phyloP scores from a whole-genome alignment of 2,329 filamentous ascomycete genomes.

The Colletotrichum sp. region DNA sequence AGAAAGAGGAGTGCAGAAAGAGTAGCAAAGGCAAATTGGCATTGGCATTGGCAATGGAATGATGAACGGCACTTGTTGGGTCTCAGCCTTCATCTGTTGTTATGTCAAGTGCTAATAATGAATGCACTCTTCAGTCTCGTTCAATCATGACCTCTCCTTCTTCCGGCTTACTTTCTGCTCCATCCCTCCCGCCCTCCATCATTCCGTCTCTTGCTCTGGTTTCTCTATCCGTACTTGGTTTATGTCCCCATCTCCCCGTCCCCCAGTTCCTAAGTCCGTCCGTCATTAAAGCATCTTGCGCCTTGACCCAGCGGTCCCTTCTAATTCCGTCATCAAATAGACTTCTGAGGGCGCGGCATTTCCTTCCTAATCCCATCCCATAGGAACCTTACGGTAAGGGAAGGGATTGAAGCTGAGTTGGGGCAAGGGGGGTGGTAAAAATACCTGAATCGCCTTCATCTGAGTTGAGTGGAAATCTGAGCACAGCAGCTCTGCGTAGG shows the following conservation, averaged over 20 bases:
- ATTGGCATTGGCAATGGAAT: background rate
- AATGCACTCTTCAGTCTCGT: background rate
- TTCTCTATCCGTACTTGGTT: background rate
- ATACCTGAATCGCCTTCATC: background rate
- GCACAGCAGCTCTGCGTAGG: background rate
- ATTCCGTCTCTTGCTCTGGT: background rate
- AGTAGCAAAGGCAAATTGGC: background rate
- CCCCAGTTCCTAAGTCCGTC: background rate
- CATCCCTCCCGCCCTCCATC: background rate
- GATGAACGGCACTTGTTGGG: background rate
- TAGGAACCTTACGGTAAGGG: background rate
- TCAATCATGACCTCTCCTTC: background rate
- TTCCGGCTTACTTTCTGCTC: background rate
- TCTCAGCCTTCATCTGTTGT: background rate
- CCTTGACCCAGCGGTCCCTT: background rate
- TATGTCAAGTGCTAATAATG: background rate
- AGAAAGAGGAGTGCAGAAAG: background rate
- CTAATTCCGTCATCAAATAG: slow-evolving; percentile 16
- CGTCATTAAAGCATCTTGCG: background rate
- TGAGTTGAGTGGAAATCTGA: background rate
- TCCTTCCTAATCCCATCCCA: background rate
- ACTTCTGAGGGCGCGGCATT: background rate
- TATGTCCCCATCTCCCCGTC: background rate
- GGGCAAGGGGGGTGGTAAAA: background rate
- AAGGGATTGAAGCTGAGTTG: background rate